Conservation (phyloP, 352 stramenopile species). For the Phytophthora palmivora region DNA sequence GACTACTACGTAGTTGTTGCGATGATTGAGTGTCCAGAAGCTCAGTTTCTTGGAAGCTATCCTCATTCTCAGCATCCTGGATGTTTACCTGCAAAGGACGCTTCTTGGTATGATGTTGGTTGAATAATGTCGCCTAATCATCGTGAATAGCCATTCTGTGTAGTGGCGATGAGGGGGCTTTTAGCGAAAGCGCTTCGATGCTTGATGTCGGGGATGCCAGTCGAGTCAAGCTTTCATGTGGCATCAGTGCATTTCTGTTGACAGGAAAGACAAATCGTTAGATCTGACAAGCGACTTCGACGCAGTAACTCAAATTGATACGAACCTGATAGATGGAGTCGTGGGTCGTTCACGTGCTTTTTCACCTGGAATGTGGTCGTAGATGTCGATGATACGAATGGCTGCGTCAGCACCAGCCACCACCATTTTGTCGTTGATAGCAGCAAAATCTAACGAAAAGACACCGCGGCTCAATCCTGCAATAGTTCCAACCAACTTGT, state of each 20-base stretch:
- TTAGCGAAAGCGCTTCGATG: slow-evolving; percentile 25
- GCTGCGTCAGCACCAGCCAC: slow-evolving; percentile 85
- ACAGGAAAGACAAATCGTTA: not conserved
- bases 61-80: no score
- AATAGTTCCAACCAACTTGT: slow-evolving; percentile 87
- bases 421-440: slow-evolving; percentile 81
- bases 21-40: no score
- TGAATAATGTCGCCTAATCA: slow-evolving; percentile 4
- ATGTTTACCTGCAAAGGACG: no score
- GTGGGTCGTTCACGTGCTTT: slow-evolving; percentile 75
- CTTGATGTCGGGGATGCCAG: slow-evolving; percentile 41
- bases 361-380: slow-evolving; percentile 75
- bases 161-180: slow-evolving; percentile 59
- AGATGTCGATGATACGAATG: slow-evolving; percentile 92
- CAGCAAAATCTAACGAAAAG: slow-evolving; percentile 87
- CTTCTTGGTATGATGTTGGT: no score
- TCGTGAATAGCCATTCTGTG: slow-evolving; percentile 56
- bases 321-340: slow-evolving; percentile 74
- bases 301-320: not conserved
- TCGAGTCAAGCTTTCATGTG: slow-evolving; percentile 43
- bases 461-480: slow-evolving; percentile 83
- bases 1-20: no score
- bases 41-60: no score
- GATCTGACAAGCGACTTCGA: no score
- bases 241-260: slow-evolving; percentile 59